Evolutionary conservation across 768 basidiomycete species (phyloP).

Genomic region (Zangia roseola): DNA sequence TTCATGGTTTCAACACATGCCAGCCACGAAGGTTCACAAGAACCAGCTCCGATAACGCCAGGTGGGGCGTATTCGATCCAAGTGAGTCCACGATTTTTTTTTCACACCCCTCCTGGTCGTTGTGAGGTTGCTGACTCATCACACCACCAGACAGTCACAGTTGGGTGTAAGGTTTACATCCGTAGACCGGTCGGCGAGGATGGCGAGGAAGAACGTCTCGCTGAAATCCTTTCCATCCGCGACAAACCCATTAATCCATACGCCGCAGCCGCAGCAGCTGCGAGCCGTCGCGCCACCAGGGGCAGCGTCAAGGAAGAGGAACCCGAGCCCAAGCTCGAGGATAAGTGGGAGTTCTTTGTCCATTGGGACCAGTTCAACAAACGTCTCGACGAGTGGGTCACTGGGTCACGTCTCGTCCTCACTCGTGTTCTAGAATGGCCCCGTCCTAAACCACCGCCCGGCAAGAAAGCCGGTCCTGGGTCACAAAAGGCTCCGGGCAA

Average conservation of each 20-base stretch:
- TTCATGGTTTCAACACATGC: conserved; percentile 31
- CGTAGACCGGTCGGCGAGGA: conserved; percentile 75
- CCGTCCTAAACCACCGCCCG: conserved; percentile 69
- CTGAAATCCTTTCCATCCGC: conserved; percentile 93
- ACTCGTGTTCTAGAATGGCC: conserved; percentile 93
- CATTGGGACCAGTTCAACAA: conserved; percentile 99
- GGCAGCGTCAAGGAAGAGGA: conserved; percentile 43
- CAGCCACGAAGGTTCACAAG: conserved; percentile 34
- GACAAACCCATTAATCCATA: conserved; percentile 74
- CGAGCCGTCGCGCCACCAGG: conserved; percentile 40
- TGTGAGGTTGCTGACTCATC: conserved; percentile 33
- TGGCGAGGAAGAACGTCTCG: conserved; percentile 83
- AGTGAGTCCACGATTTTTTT: conserved; percentile 42
- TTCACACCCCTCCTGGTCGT: conserved; percentile 22
- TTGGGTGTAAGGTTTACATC: conserved; percentile 96
- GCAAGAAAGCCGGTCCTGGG: conserved; percentile 50
- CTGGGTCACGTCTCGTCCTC: conserved; percentile 82
- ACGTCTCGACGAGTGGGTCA: conserved; percentile 96
- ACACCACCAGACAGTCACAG: conserved; percentile 66
- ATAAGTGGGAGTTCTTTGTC: conserved; percentile 92
- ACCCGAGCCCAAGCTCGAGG: conserved; percentile 59
- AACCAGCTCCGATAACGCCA: conserved; percentile 65
- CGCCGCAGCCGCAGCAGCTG: conserved; percentile 25
- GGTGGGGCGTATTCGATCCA: conserved; percentile 78
- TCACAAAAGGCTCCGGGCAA: conserved; percentile 60